Conservation (phyloP, 2,329 filamentous ascomycete genomes). For the Colletotrichum euphorbiae region DNA sequence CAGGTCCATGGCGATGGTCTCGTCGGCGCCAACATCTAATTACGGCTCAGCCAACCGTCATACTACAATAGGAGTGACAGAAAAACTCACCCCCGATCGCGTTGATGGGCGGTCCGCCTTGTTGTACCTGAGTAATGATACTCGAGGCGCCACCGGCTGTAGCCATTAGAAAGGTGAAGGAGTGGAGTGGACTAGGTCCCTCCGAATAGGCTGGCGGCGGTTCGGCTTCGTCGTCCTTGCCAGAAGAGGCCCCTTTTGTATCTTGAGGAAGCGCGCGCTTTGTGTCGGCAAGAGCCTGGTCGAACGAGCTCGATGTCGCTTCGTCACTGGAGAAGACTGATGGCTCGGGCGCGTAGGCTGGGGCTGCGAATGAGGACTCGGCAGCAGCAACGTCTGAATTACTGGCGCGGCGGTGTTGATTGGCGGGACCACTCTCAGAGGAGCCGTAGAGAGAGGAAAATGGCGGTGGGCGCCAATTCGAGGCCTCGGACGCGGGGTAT, state of each 20-base stretch:
- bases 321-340: conserved; percentile 53
- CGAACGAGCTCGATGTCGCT: conserved; percentile 51
- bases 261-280: conserved; percentile 87
- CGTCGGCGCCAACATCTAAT: conserved; percentile 84
- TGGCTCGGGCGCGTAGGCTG: conserved; percentile 64
- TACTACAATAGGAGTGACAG: neutral
- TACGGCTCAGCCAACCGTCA: conserved; percentile 19
- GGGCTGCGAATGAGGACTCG: conserved; percentile 53
- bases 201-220: conserved; percentile 97
- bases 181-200: conserved; percentile 89
- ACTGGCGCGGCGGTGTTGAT: conserved; percentile 47
- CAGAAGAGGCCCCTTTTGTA: conserved; percentile 79
- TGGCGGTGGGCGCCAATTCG: conserved; percentile 65
- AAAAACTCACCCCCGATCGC: conserved; percentile 80
- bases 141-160: conserved; percentile 96
- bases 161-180: conserved; percentile 98
- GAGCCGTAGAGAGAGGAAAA: conserved; percentile 71
- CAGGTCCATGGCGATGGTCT: conserved; percentile 94
- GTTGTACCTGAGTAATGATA: conserved; percentile 99
- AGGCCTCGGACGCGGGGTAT: conserved; percentile 68
- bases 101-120: conserved; percentile 89
- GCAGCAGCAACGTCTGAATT: conserved; percentile 16
- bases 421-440: conserved; percentile 51
- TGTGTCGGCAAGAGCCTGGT: conserved; percentile 75
- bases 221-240: conserved; percentile 86